Evolutionary conservation across 2,329 filamentous ascomycete genomes (phyloP), one percentile per base, ranked within the genome.

Genomic region (Ceratocystis alfenasii): DNA sequence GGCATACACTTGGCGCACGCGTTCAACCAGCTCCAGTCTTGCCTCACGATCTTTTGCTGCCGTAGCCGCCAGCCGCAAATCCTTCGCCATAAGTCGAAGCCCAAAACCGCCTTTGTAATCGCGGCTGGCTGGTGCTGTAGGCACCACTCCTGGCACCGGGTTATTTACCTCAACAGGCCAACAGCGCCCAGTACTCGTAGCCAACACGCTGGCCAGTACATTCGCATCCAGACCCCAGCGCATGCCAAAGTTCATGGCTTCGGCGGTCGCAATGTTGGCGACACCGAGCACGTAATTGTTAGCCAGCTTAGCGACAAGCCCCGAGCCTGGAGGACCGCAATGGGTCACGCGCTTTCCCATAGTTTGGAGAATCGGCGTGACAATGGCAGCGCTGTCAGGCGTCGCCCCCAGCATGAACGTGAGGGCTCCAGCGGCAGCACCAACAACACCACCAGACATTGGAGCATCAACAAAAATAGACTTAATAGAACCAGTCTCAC

Each of bases 151-250:
- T 10, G 86, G 86, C 2, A 97, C 91, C 0, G 94, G 94, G 73
- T 97, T 97, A 77, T 99, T 99, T 69, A 95, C 80, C 76, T 96
- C 92, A 71, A 87, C 94, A 0, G 93, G 91, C 94, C 94, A 99
- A 80, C 92, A 97, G 70, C 82, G 84, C n/a, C 94, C 94, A 0
- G 93, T 96, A 71, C 90, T 94, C 2, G 88, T 88, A 74, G 96
- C 97, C 78, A 99, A 90, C 75, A 99, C 85, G 63, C 87, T 85
- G 0, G 90, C 88, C 1, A 99, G 81, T 6, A 85, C 86, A 71
- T 78, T 78, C 1, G 83, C 78, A 68, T 86, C 83, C 5, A 87
- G 75, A 0, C 84, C 84, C 76, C 80, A 83, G 67, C 76, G 77
- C 62, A 85, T 79, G n/a, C 84, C 84, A 25, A 87, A 74, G 71